phyloP scores from a whole-genome alignment of 2,329 filamentous ascomycete genomes.

The Penicillium sclerotigenum region DNA sequence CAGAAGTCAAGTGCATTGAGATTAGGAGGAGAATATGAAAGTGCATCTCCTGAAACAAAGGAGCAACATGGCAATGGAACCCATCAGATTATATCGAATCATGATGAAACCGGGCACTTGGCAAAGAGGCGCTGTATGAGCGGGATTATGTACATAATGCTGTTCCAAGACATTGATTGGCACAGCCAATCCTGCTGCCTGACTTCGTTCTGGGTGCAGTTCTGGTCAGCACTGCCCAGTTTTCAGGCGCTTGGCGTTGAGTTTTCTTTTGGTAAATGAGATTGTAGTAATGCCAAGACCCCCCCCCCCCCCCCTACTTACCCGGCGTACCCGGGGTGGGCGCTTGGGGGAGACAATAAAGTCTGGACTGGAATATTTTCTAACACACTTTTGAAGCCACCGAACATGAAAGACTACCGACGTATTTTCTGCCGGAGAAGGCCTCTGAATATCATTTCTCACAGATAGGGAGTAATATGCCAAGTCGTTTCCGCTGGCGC shows the following conservation, averaged over 20 bases:
- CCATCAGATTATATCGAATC: background rate
- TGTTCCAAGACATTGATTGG: constrained; percentile 7
- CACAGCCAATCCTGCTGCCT: constrained; percentile 6
- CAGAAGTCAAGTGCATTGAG: background rate
- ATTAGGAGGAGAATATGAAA: background rate
- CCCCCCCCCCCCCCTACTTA: too few relatives aligned
- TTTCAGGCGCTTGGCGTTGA: background rate
- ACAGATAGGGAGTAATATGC: background rate
- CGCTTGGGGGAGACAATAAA: background rate
- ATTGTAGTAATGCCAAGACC: constrained; percentile 3
- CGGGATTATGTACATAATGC: background rate
- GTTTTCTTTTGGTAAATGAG: background rate
- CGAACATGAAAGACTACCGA: too few relatives aligned
- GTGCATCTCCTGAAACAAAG: background rate
- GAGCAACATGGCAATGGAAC: background rate
- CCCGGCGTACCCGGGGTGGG: constrained; percentile 1
- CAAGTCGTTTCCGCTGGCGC: constrained; percentile 6
- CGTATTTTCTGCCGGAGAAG: background rate
- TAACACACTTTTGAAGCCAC: too few relatives aligned
- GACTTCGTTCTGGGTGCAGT: background rate
- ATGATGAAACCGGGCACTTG: constrained; percentile 6
- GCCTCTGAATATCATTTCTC: background rate
- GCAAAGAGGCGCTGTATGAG: background rate
- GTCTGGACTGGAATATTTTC: background rate
- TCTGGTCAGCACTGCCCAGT: constrained; percentile 6